phyloP scores from a whole-genome alignment of 2,329 filamentous ascomycete species.

The Aspergillus clavatus region DNA sequence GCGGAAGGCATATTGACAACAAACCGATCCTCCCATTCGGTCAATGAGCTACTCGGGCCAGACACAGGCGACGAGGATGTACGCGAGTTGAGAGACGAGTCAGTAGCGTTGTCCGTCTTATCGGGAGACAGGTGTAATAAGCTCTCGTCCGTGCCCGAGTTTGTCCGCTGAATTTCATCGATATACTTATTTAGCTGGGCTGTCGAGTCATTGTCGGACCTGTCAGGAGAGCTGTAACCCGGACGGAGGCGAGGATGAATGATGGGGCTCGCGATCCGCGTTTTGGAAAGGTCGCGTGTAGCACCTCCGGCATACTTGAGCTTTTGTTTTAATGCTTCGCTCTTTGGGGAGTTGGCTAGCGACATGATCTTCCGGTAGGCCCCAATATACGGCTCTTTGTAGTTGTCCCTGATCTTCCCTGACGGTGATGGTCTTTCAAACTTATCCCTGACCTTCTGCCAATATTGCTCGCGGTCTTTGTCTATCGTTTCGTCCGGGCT shows the following conservation, averaged over 20 bases:
- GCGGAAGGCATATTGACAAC: slow-evolving; percentile 43
- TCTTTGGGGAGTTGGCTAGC: slow-evolving; percentile 18
- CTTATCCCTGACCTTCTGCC: slow-evolving; percentile 24
- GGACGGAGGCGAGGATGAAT: slow-evolving; percentile 19
- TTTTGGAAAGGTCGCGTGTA: slow-evolving; percentile 26
- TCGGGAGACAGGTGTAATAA: slow-evolving; percentile 17
- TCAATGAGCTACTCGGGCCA: slow-evolving; percentile 26
- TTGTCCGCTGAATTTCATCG: slow-evolving; percentile 35
- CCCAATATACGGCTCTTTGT: slow-evolving; percentile 8
- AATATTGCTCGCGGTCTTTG: slow-evolving; percentile 26
- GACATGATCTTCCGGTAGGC: slow-evolving; percentile 21
- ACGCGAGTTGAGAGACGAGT: slow-evolving; percentile 26
- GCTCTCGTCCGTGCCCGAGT: slow-evolving; percentile 23
- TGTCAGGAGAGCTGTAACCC: slow-evolving; percentile 15
- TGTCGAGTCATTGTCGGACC: slow-evolving; percentile 6
- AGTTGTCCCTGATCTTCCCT: slow-evolving; percentile 6
- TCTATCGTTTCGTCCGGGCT: slow-evolving; percentile 11
- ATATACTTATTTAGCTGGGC: slow-evolving; percentile 28
- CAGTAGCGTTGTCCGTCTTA: slow-evolving; percentile 16
- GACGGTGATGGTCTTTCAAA: slow-evolving; percentile 23
- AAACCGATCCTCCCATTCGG: slow-evolving; percentile 39
- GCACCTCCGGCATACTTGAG: slow-evolving; percentile 11
- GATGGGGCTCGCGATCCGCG: slow-evolving; percentile 36
- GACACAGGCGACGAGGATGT: slow-evolving; percentile 29
- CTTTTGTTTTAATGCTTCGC: slow-evolving; percentile 17